Conservation (phyloP, 2,329 filamentous ascomycete genomes). For the Calonectria hawksworthii region DNA sequence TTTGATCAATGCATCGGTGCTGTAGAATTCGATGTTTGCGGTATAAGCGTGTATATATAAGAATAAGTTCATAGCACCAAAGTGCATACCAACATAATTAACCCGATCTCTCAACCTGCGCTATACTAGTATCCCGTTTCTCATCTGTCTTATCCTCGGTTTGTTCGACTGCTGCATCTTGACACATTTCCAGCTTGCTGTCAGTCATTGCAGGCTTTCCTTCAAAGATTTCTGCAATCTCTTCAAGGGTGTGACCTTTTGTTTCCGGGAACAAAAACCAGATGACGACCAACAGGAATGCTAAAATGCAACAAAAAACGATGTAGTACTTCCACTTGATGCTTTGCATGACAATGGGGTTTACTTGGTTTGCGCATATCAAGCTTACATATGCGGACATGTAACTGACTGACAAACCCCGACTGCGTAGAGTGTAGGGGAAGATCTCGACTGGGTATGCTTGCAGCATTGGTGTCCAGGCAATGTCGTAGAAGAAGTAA, state of each 20-base stretch:
- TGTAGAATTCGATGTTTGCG: too few relatives aligned
- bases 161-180: not conserved
- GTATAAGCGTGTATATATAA: too few relatives aligned
- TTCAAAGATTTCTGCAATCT: conserved; percentile 47
- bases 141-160: not conserved
- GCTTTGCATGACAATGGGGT: conserved; percentile 53
- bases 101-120: not conserved
- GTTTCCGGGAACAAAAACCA: conserved; percentile 54
- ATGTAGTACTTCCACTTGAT: conserved; percentile 57
- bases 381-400: conserved; percentile 30
- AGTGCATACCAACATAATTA: not conserved
- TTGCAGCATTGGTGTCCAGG: conserved; percentile 49
- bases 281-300: conserved; percentile 47
- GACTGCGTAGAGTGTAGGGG: conserved; percentile 30
- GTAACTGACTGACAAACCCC: conserved; percentile 32
- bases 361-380: conserved; percentile 55
- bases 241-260: conserved; percentile 44
- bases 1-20: too few relatives aligned
- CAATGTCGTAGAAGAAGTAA: conserved; percentile 53
- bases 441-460: conserved; percentile 45
- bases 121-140: not conserved
- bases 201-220: conserved; percentile 11
- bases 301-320: conserved; percentile 52
- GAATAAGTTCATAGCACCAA: not conserved
- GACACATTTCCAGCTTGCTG: not conserved